Evolutionary conservation across 805 yeast genomes (phyloP).

Genomic region (Sugiyamaella marilandica): DNA sequence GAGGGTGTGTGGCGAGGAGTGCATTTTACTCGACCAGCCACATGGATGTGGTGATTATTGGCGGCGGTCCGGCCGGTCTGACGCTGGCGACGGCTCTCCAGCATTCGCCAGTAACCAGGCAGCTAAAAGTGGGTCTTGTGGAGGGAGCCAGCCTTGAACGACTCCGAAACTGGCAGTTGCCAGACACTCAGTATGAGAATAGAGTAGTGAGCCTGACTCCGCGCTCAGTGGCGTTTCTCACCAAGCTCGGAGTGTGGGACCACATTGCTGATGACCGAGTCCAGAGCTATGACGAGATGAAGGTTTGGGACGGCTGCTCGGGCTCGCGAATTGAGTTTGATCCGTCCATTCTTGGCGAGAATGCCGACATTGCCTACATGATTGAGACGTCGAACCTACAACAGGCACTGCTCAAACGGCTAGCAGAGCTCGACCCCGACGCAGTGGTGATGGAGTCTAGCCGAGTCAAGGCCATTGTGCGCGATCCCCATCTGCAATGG

Average conservation of each 20-base stretch:
- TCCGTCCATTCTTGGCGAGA: constrained; percentile 35
- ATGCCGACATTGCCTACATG: constrained; percentile 64
- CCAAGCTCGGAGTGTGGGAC: constrained; percentile 72
- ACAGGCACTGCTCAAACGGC: constrained; percentile 55
- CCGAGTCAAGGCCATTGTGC: constrained; percentile 55
- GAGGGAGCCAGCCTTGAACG: constrained; percentile 63
- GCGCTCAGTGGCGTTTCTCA: constrained; percentile 59
- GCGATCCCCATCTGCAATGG: constrained; percentile 46
- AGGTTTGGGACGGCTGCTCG: constrained; percentile 81
- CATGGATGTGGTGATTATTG: constrained; percentile 75
- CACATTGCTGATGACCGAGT: constrained; percentile 64
- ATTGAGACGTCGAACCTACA: constrained; percentile 83
- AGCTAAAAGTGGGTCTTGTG: constrained; percentile 60
- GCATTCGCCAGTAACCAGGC: constrained; percentile 54
- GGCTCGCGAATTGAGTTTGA: constrained; percentile 65
- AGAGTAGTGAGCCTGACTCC: constrained; percentile 87
- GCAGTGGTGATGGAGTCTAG: constrained; percentile 28
- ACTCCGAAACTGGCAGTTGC: constrained; percentile 44
- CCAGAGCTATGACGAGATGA: constrained; percentile 72
- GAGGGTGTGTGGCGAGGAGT: neutral
- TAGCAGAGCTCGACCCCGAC: constrained; percentile 37
- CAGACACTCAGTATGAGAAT: constrained; percentile 56
- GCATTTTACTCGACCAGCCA: neutral
- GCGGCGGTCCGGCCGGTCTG: constrained; percentile 97
- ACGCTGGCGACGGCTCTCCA: constrained; percentile 76